phyloP scores from a whole-genome alignment of 2,329 filamentous ascomycete species.

The Pezicula rhizophila region DNA sequence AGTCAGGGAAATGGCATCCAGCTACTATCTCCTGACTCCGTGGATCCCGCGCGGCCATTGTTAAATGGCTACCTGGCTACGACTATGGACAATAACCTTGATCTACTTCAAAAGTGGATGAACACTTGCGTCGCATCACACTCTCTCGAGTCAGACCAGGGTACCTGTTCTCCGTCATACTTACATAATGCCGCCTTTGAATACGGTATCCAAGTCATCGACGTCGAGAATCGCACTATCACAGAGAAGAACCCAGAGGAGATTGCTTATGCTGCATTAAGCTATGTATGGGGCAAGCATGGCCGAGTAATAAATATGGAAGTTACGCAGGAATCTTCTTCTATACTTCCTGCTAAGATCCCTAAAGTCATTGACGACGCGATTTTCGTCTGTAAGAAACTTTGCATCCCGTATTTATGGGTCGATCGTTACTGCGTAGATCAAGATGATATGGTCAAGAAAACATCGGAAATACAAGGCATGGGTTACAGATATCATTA shows the following conservation, averaged over 20 bases:
- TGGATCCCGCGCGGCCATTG: constrained; percentile 1
- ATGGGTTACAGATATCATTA: constrained; percentile 1
- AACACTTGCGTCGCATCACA: not conserved
- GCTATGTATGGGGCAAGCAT: not conserved
- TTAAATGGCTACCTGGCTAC: constrained; percentile 1
- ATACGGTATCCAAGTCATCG: constrained; percentile 1
- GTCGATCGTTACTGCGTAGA: constrained; percentile 2
- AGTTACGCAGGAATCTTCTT: not conserved
- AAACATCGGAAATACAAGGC: not conserved
- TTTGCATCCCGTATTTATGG: constrained; percentile 3
- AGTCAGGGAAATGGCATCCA: not conserved
- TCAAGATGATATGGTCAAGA: not conserved
- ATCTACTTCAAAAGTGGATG: not conserved
- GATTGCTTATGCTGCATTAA: not conserved
- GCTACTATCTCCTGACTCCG: constrained; percentile 1
- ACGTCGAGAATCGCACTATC: constrained; percentile 1
- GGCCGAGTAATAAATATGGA: not conserved
- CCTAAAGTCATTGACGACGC: constrained; percentile 3
- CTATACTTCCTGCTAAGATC: not conserved
- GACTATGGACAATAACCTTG: not conserved
- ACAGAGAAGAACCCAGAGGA: not conserved
- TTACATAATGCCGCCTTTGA: not conserved
- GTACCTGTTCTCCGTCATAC: not conserved
- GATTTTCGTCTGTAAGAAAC: not conserved
- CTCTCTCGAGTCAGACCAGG: too few relatives aligned